Conservation (phyloP, 495 filamentous ascomycete genomes). For the Neurospora sp. region DNA sequence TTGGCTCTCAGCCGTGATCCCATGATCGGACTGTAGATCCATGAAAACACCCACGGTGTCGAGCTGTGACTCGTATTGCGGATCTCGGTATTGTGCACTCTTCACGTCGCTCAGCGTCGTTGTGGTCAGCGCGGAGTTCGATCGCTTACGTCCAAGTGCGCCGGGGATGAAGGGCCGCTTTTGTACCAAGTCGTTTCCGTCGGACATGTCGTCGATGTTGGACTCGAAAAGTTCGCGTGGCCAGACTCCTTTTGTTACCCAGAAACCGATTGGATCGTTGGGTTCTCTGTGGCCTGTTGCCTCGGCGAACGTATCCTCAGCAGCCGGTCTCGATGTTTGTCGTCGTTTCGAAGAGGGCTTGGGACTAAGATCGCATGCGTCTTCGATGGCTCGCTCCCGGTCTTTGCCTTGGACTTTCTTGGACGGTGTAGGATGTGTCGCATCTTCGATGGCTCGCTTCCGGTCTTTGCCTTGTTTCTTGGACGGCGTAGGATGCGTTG, state of each 20-base stretch:
- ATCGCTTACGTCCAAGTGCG: neutral
- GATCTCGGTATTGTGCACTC: constrained; percentile 27
- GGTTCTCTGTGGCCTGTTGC: neutral
- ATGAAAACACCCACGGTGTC: constrained; percentile 33
- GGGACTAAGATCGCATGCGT: no score
- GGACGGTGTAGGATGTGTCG: no score
- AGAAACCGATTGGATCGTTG: neutral
- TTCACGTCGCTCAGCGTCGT: constrained; percentile 14
- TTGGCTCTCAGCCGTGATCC: constrained; percentile 21
- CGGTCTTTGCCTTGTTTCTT: no score
- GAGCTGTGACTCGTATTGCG: constrained; percentile 24
- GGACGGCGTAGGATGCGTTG: no score
- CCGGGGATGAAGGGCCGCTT: no score
- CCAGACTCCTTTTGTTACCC: neutral
- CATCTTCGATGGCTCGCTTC: neutral
- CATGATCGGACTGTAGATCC: constrained; percentile 15
- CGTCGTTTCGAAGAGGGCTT: neutral
- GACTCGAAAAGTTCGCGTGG: neutral
- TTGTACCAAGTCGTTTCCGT: no score
- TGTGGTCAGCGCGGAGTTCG: neutral
- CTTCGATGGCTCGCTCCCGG: no score
- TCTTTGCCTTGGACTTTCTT: no score
- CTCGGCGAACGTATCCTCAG: neutral
- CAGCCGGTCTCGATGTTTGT: neutral
- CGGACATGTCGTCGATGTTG: neutral